Evolutionary conservation across 148 eudicot species (phyloP).

Genomic region (Rhododendron kiyosumense): DNA sequence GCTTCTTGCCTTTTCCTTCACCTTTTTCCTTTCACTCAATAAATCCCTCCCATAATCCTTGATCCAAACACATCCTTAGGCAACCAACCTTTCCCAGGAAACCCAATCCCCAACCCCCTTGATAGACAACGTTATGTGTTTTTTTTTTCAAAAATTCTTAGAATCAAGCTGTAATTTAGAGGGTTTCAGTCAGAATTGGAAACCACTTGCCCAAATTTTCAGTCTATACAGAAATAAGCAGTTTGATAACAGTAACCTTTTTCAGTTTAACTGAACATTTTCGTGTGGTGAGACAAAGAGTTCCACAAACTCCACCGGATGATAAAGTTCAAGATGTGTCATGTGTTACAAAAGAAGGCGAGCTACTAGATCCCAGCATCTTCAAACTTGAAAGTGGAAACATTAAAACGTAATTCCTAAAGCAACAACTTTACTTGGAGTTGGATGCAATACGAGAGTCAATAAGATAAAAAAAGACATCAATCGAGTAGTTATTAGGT

Average conservation of each 20-base stretch:
- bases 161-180: background rate
- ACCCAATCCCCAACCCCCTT: background rate
- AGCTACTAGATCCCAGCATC: background rate
- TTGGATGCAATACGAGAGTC: background rate
- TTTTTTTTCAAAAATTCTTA: background rate
- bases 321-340: background rate
- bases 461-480: background rate
- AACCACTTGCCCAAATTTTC: background rate
- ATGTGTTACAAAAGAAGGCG: background rate
- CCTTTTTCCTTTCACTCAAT: background rate
- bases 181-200: background rate
- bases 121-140: background rate
- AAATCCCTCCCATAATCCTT: background rate
- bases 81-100: background rate
- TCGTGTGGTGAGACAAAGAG: background rate
- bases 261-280: background rate
- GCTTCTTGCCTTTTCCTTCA: background rate
- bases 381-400: background rate
- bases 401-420: background rate
- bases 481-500: too few relatives aligned
- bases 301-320: background rate
- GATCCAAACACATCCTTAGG: background rate
- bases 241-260: background rate
- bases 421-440: background rate
- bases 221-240: background rate